Percentiles rank a stretch among this genome's conserved stretches.
These are phyloP conservation scores for Ceratocystis harringtonii DNA, from an alignment of 2,329 filamentous ascomycete species.

Conservation along the genomic window DNA sequence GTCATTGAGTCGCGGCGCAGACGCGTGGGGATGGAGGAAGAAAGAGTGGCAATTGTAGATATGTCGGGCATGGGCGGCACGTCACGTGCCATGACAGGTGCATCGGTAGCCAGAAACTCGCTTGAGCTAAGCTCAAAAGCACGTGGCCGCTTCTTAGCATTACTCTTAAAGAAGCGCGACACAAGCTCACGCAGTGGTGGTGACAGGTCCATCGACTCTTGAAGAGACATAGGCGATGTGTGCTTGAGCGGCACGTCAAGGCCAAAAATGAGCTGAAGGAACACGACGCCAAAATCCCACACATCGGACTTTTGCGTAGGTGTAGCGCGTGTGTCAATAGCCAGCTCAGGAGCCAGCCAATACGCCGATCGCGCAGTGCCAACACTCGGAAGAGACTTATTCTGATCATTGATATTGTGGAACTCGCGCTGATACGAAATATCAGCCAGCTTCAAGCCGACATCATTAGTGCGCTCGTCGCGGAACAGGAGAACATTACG, in stretches of 20 bases:
- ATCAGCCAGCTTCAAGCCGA: conserved; percentile 61
- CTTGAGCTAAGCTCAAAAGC: conserved; percentile 58
- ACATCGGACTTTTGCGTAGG: conserved; percentile 72
- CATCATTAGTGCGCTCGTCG: conserved; percentile 46
- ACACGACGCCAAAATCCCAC: conserved; percentile 86
- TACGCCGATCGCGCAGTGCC: conserved; percentile 58
- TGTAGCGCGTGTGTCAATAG: conserved; percentile 43
- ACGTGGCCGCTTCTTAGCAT: conserved; percentile 69
- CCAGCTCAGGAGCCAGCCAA: conserved; percentile 70
- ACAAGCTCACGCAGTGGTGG: conserved; percentile 65
- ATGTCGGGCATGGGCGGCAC: conserved; percentile 22
- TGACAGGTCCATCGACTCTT: conserved; percentile 57
- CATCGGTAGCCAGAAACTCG: conserved; percentile 51
- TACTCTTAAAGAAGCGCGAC: conserved; percentile 67
- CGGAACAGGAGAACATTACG: conserved; percentile 66
- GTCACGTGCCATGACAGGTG: conserved; percentile 40
- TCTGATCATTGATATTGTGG: conserved; percentile 42
- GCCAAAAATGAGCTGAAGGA: conserved; percentile 89
- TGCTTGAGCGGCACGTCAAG: conserved; percentile 61
- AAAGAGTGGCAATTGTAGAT: conserved; percentile 14
- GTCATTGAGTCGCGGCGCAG: conserved; percentile 48
- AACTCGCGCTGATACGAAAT: conserved; percentile 55
- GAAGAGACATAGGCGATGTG: conserved; percentile 59
- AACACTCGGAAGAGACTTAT: conserved; percentile 37
- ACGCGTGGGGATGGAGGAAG: conserved; percentile 32